These are phyloP conservation scores for Fennellomyces sp. DNA, from an alignment of 371 early-diverging fungal genomes.

Conservation along the genomic window DNA sequence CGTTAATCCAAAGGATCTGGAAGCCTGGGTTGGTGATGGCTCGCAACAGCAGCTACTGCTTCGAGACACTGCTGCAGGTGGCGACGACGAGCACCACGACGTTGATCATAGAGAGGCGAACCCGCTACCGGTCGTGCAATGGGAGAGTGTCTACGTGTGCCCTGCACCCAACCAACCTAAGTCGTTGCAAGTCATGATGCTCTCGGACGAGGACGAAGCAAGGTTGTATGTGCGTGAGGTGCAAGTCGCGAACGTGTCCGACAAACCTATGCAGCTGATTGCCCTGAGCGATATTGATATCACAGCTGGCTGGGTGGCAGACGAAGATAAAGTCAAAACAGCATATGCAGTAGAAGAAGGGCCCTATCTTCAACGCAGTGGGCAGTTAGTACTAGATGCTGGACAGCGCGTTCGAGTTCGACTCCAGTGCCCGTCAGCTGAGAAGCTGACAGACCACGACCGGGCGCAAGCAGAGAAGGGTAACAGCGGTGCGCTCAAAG, in stretches of 20 bases:
- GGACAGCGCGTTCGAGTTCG: constrained; percentile 58
- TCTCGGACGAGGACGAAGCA: constrained; percentile 33
- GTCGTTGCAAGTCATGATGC: constrained; percentile 27
- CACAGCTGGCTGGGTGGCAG: constrained; percentile 40
- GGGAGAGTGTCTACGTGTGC: constrained; percentile 65
- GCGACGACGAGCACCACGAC: constrained; percentile 16
- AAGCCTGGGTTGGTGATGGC: constrained; percentile 22
- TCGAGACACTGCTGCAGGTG: not conserved
- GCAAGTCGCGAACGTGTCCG: constrained; percentile 53
- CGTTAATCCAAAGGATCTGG: constrained; percentile 58
- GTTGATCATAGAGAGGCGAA: constrained; percentile 48
- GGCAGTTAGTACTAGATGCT: constrained; percentile 50
- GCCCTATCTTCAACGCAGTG: constrained; percentile 32
- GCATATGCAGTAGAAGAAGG: constrained; percentile 14
- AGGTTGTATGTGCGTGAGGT: constrained; percentile 50
- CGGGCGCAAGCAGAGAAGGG: constrained; percentile 50
- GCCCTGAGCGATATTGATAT: constrained; percentile 59
- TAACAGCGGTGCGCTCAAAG: constrained; percentile 54
- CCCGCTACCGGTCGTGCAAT: constrained; percentile 43
- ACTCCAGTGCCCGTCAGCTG: constrained; percentile 65
- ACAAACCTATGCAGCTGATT: constrained; percentile 56
- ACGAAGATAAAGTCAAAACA: constrained; percentile 24
- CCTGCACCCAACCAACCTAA: constrained; percentile 12
- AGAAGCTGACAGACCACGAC: constrained; percentile 44
- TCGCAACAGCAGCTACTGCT: not conserved